phyloP scores from a whole-genome alignment of 1,139 yeast species.

The Geotrichum bryndzae region DNA sequence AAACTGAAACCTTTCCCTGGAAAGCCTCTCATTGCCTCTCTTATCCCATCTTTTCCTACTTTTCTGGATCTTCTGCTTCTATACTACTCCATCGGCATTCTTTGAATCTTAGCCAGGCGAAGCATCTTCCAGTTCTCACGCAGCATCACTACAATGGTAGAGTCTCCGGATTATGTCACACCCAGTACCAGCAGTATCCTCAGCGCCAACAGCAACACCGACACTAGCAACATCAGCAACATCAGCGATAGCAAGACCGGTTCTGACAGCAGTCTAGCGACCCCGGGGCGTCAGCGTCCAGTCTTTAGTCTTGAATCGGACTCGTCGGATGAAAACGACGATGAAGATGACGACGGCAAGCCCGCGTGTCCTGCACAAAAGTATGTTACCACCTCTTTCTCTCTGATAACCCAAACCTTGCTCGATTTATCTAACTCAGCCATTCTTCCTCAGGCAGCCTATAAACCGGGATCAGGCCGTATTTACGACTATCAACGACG shows the following conservation, averaged over 20 bases:
- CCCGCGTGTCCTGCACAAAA: neutral
- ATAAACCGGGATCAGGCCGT: neutral
- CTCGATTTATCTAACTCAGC: neutral
- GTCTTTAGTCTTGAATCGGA: constrained; percentile 10
- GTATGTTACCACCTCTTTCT: neutral
- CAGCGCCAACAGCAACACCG: neutral
- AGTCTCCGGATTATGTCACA: neutral
- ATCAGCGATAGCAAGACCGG: neutral
- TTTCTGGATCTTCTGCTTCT: neutral
- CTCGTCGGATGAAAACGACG: constrained; percentile 4
- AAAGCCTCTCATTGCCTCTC: too few species aligned
- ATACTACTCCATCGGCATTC: neutral
- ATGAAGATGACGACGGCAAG: constrained; percentile 1
- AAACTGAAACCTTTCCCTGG: neutral
- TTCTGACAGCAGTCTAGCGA: neutral
- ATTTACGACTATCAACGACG: constrained; percentile 9
- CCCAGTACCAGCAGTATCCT: neutral
- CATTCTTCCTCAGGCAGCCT: neutral
- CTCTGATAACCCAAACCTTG: neutral
- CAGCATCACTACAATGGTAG: constrained; percentile 5
- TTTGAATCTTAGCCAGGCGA: neutral
- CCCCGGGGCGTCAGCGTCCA: constrained; percentile 2
- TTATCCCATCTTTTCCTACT: neutral
- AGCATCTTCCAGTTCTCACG: neutral
- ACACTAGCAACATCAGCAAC: neutral